Percentiles rank a stretch among this genome's conserved stretches.
Conservation (phyloP, 2,329 filamentous ascomycete genomes). For the Arthrobotrys entomopaga region DNA sequence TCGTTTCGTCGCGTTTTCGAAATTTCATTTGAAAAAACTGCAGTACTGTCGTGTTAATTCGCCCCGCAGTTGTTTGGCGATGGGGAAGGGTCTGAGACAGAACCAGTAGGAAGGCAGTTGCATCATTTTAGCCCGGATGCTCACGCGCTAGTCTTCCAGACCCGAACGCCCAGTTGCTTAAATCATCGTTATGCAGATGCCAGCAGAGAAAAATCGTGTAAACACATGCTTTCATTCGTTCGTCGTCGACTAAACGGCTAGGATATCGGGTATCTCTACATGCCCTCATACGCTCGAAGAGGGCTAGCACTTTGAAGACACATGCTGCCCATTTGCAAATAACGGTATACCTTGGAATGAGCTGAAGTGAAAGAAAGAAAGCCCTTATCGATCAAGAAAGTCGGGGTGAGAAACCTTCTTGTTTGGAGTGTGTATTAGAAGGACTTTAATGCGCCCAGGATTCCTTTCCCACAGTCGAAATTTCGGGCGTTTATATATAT, state of each 20-base stretch:
- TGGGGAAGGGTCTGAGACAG: constrained; percentile 51
- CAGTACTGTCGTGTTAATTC: constrained; percentile 27
- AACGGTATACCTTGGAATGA: constrained; percentile 13
- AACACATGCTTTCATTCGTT: constrained; percentile 50
- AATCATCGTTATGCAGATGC: constrained; percentile 52
- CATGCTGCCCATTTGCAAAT: too few relatives aligned
- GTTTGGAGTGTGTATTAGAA: constrained; percentile 27
- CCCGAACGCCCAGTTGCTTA: constrained; percentile 47
- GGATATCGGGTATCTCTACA: constrained; percentile 46
- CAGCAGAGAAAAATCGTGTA: constrained; percentile 28
- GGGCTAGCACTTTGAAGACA: neutral
- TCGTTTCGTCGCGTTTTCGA: too few relatives aligned
- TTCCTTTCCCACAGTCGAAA: constrained; percentile 27
- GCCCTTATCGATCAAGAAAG: constrained; percentile 49
- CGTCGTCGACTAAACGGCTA: constrained; percentile 13
- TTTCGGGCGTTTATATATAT: constrained; percentile 31
- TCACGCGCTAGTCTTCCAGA: constrained; percentile 28
- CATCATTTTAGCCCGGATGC: constrained; percentile 46
- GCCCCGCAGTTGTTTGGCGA: constrained; percentile 7
- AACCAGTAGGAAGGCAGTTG: constrained; percentile 55
- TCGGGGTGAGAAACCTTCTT: constrained; percentile 37
- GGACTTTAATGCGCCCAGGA: constrained; percentile 28
- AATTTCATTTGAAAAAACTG: too few relatives aligned
- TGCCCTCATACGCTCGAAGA: constrained; percentile 22
- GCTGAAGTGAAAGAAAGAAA: constrained; percentile 5